Conservation (phyloP, 108 stramenopile species). For the Licmophora abbreviata region DNA sequence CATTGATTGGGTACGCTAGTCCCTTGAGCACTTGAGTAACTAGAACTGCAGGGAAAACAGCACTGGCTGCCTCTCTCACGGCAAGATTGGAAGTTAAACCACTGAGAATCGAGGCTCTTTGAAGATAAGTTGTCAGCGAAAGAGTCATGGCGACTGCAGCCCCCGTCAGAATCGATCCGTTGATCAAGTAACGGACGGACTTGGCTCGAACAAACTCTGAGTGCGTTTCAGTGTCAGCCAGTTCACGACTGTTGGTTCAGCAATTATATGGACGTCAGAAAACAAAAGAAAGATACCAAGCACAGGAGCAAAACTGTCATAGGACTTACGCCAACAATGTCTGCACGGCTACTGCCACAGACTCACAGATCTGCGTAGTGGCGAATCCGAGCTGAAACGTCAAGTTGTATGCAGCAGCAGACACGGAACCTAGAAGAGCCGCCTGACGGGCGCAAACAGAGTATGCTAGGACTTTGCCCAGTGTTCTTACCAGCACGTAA, state of each 20-base stretch:
- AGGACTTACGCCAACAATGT: slow-evolving; percentile 54
- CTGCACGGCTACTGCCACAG: slow-evolving; percentile 78
- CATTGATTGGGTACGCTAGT: slow-evolving; percentile 91
- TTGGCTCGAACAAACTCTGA: slow-evolving; percentile 19
- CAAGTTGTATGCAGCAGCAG: slow-evolving; percentile 86
- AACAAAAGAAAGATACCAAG: not conserved
- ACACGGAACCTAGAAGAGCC: slow-evolving; percentile 73
- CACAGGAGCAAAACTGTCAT: not conserved
- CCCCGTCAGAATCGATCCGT: slow-evolving; percentile 62
- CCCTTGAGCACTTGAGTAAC: slow-evolving; percentile 76
- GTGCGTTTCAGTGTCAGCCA: slow-evolving; percentile 41
- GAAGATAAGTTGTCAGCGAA: slow-evolving; percentile 66
- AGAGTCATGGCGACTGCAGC: slow-evolving; percentile 51
- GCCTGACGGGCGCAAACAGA: slow-evolving; percentile 78
- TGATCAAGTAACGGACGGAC: slow-evolving; percentile 67
- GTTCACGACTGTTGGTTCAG: slow-evolving; percentile 38
- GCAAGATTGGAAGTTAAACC: slow-evolving; percentile 72
- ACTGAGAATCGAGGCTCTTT: slow-evolving; percentile 55
- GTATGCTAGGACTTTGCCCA: slow-evolving; percentile 85
- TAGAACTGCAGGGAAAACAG: slow-evolving; percentile 79
- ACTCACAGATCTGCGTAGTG: slow-evolving; percentile 90
- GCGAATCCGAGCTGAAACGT: slow-evolving; percentile 92
- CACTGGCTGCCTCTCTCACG: slow-evolving; percentile 55
- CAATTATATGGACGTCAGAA: not conserved
- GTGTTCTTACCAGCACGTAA: slow-evolving; percentile 70